Evolutionary conservation across 306 rosid genomes (phyloP).

Genomic region (Rosa persica): DNA sequence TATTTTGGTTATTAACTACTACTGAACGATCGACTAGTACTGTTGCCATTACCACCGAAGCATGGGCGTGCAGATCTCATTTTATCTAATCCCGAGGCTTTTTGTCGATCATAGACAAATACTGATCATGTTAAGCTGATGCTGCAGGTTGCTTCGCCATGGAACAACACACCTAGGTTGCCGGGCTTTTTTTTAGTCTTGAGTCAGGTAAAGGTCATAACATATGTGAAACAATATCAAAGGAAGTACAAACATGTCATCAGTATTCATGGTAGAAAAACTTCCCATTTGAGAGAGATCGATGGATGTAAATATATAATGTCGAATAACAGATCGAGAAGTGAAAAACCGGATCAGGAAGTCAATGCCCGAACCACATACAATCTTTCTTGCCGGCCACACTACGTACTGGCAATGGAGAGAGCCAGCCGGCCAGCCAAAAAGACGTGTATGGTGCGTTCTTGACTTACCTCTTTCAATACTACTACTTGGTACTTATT

Average conservation of each 20-base stretch:
- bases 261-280: background rate
- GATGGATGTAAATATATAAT: background rate
- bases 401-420: slow-evolving; percentile 13
- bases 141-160: too few relatives aligned
- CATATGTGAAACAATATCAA: background rate
- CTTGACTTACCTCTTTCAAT: slow-evolving; percentile 82
- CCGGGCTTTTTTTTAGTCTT: background rate
- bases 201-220: background rate
- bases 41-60: background rate
- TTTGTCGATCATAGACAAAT: too few relatives aligned
- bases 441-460: slow-evolving; percentile 77
- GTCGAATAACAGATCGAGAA: background rate
- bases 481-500: background rate
- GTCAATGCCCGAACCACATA: slow-evolving; percentile 99
- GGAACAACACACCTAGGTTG: background rate
- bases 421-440: background rate
- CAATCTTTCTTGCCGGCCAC: slow-evolving; percentile 24
- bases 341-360: background rate
- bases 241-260: background rate
- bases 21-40: background rate
- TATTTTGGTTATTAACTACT: background rate
- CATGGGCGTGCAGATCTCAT: background rate
- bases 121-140: too few relatives aligned
- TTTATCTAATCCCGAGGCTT: too few relatives aligned
- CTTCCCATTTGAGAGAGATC: background rate